phyloP scores from a whole-genome alignment of 73 alveolate species.

The Effrenium voratum region DNA sequence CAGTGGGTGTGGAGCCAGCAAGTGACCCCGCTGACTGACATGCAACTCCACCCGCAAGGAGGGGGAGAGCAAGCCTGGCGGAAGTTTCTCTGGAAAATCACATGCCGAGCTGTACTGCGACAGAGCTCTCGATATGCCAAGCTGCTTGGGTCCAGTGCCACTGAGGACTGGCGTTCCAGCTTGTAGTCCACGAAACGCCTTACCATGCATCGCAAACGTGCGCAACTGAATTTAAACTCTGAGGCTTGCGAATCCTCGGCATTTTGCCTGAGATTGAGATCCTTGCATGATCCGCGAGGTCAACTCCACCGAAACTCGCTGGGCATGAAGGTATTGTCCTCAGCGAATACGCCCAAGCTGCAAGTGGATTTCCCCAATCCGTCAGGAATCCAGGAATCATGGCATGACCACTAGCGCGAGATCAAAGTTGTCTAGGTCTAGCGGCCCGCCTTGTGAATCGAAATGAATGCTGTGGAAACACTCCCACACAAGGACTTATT shows the following conservation, averaged over 20 bases:
- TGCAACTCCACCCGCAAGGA: constrained; percentile 34
- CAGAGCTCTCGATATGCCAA: neutral
- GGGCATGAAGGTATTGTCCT: constrained; percentile 73
- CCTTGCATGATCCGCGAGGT: constrained; percentile 32
- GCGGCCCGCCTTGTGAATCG: no score
- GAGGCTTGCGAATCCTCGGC: neutral
- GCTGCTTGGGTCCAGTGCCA: constrained; percentile 49
- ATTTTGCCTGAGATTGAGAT: neutral
- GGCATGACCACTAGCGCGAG: no score
- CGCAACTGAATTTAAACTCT: neutral
- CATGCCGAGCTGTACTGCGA: neutral
- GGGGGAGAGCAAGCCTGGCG: constrained; percentile 37
- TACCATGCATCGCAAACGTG: no score
- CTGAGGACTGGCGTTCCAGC: constrained; percentile 16
- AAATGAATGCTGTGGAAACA: no score
- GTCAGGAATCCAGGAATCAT: no score
- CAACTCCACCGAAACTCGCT: constrained; percentile 54
- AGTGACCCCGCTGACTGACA: constrained; percentile 35
- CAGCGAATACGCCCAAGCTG: neutral
- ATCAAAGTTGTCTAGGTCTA: no score
- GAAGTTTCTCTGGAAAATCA: neutral
- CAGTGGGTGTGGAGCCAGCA: constrained; percentile 25
- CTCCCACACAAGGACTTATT: neutral
- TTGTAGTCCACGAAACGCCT: constrained; percentile 72
- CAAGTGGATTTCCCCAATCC: no score